Base-by-base conservation (phyloP, 352 stramenopile genomes). In the Globisporangium yorkense region DNA sequence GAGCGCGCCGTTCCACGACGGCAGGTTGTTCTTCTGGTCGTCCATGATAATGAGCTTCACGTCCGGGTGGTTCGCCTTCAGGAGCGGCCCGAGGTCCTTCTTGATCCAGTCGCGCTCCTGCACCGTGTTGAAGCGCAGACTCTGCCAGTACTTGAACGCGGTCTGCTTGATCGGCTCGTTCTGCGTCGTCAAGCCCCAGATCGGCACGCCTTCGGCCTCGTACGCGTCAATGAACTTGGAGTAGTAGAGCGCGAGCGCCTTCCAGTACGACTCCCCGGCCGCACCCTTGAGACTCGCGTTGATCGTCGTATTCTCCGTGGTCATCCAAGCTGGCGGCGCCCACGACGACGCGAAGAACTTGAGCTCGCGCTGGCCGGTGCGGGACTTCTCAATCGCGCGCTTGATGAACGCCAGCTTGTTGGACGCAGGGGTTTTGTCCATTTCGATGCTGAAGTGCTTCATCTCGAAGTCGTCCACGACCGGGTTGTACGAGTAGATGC, bases 261-360 rank as follows among this genome's bases (percentile, higher is more conserved):
- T 66, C 75, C 86, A 86, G 50, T 91, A 87, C 27, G 71, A 51
- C 4, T 77, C 83, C 8, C 80, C 73, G 0, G 77, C 66, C 41
- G 77, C 61, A 5, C 84, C 83, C 37, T 84, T 67, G 12, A 92
- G 54, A n/a, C 62, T 57, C 20, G 72, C 84, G 46, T 88, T 85
- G 53, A 81, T 71, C 24, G 71, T 84, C 20, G 54, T 62, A 56
- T 88, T 88, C 45, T 81, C 65, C 27, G 68, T 80, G 31, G 90
- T 97, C 86, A 97, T 96, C 87, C 87, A 97, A 2, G 68, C 67
- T 0, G 88, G 89, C 13, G 86, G 84, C 15, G 73, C 86, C 88
- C 89, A 97, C 0, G 84, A 79, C 15, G 80, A 92, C 7, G 71
- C 79, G 51, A 93, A 92, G 2, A 97, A 39, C 33, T 75, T 69